Percentiles rank a stretch among this genome's conserved stretches.
Evolutionary conservation across 2,329 filamentous ascomycete species (phyloP).

Genomic region (Aspergillus pseudoterreus): DNA sequence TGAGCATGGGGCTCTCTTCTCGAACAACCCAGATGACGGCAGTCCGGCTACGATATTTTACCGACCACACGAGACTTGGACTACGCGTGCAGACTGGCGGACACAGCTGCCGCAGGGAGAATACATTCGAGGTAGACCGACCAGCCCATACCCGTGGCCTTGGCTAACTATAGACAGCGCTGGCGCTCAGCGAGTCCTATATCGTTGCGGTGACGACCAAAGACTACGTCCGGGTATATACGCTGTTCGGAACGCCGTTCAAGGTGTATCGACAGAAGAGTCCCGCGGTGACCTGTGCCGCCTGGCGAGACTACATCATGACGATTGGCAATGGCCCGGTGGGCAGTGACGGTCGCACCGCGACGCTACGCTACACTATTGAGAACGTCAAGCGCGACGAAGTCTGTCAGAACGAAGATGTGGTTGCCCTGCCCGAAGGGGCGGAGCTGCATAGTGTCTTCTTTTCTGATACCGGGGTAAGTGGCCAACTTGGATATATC

Average conservation of each 20-base stretch:
- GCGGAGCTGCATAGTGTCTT: conserved; percentile 76
- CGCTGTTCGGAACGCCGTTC: conserved; percentile 84
- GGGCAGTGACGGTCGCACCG: conserved; percentile 65
- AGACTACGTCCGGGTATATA: conserved; percentile 89
- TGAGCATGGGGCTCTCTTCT: conserved; percentile 80
- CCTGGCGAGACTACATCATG: conserved; percentile 94
- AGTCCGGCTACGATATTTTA: conserved; percentile 87
- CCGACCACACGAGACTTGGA: conserved; percentile 96
- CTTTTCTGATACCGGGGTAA: conserved; percentile 84
- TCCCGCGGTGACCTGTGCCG: conserved; percentile 87
- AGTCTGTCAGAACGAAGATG: conserved; percentile 90
- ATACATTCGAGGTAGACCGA: conserved; percentile 56
- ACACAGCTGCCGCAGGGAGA: conserved; percentile 86
- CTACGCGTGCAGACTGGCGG: conserved; percentile 82
- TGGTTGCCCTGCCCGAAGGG: conserved; percentile 75
- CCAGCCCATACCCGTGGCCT: not conserved
- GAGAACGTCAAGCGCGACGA: conserved; percentile 93
- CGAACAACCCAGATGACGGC: conserved; percentile 65
- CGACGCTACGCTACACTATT: conserved; percentile 82
- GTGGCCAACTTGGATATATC: conserved; percentile 23
- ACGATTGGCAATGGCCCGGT: conserved; percentile 91
- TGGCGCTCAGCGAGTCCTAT: conserved; percentile 88
- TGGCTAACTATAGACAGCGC: conserved; percentile 47
- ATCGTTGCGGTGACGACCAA: conserved; percentile 82
- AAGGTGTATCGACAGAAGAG: conserved; percentile 90